Conservation (phyloP, 2,329 filamentous ascomycete genomes). For the Sclerotinia glacialis region DNA sequence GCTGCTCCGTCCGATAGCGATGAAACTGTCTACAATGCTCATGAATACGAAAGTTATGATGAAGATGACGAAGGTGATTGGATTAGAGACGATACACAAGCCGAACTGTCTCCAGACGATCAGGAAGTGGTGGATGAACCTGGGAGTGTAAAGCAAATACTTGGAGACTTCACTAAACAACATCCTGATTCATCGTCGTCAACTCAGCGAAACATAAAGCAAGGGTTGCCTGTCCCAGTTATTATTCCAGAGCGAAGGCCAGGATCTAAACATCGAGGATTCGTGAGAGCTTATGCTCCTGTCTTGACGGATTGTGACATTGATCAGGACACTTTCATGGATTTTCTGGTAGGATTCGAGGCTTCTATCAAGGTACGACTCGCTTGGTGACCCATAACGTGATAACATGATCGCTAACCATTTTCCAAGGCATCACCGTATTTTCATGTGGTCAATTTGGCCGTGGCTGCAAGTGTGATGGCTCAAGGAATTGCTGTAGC, state of each 20-base stretch:
- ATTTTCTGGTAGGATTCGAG: conserved; percentile 49
- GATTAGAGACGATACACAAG: conserved; percentile 17
- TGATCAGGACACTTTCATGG: conserved; percentile 48
- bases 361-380: conserved; percentile 12
- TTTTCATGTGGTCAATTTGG: conserved; percentile 45
- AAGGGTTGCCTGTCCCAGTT: conserved; percentile 45
- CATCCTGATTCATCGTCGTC: background rate
- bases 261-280: conserved; percentile 47
- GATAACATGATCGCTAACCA: conserved; percentile 21
- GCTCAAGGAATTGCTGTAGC: conserved; percentile 38
- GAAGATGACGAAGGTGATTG: conserved; percentile 21
- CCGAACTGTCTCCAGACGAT: background rate
- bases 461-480: conserved; percentile 26
- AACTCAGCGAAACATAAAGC: background rate
- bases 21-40: background rate
- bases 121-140: background rate
- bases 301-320: conserved; percentile 47
- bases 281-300: conserved; percentile 52
- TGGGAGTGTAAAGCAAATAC: conserved; percentile 11
- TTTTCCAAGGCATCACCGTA: conserved; percentile 42
- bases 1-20: too few species aligned
- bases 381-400: background rate
- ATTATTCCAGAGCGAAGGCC: conserved; percentile 53
- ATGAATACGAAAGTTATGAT: conserved; percentile 14
- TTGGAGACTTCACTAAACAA: background rate